Percentiles rank a stretch among this genome's conserved stretches.
Evolutionary conservation across 148 eudicot genomes (phyloP).

Genomic region (Suaeda aralocaspica): DNA sequence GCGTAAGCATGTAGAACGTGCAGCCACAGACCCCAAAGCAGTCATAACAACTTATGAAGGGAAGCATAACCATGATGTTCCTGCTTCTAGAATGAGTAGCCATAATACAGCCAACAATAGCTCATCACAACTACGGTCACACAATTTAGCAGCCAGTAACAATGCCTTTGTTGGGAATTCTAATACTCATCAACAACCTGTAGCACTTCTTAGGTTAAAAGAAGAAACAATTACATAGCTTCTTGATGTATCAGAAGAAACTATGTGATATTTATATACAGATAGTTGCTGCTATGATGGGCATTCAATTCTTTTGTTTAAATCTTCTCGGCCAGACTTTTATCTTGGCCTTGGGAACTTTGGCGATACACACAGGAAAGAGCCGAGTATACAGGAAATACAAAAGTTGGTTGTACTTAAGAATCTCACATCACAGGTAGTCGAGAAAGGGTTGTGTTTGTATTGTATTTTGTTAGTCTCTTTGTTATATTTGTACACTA

Average conservation of each 20-base stretch:
- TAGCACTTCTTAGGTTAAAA: conserved; percentile 50
- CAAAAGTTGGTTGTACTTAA: background rate
- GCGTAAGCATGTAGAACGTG: conserved; percentile 84
- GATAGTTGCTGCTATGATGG: conserved; percentile 1
- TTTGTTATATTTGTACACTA: conserved; percentile 31
- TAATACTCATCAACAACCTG: conserved; percentile 45
- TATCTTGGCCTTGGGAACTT: conserved; percentile 14
- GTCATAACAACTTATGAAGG: conserved; percentile 91
- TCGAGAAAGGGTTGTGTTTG: conserved; percentile 7
- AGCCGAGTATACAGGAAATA: conserved; percentile 10
- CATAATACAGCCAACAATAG: conserved; percentile 48
- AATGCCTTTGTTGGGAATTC: conserved; percentile 28
- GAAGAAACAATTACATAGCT: conserved; percentile 57
- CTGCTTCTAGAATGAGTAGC: conserved; percentile 79
- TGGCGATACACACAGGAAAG: conserved; percentile 17
- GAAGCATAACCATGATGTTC: conserved; percentile 75
- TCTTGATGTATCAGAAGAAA: background rate
- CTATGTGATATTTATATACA: background rate
- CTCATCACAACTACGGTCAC: conserved; percentile 38
- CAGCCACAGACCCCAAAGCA: conserved; percentile 74
- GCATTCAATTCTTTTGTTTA: conserved; percentile 9
- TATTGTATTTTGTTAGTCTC: conserved; percentile 16
- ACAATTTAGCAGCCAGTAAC: conserved; percentile 29
- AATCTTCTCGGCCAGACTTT: conserved; percentile 11
- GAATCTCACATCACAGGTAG: background rate